Percentiles rank a stretch among this genome's conserved stretches.
Evolutionary conservation across 169 alveolate genomes (phyloP).

Genomic region (Eimeria sp.): DNA sequence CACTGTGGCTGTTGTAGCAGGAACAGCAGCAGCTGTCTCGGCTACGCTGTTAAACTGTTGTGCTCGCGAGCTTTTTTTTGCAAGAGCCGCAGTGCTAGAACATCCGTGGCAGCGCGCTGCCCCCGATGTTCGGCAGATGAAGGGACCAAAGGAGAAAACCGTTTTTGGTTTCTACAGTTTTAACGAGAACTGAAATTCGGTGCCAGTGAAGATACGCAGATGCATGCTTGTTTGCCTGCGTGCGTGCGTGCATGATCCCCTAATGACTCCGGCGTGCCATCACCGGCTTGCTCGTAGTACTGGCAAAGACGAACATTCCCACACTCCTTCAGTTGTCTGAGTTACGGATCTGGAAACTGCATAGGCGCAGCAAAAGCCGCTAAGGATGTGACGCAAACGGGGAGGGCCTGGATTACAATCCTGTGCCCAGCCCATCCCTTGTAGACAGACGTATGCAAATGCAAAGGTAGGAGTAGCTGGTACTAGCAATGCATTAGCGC

Average conservation of each 20-base stretch:
- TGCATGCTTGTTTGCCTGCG: neutral
- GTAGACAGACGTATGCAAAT: neutral
- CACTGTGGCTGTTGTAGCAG: neutral
- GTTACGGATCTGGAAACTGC: neutral
- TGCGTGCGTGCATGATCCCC: neutral
- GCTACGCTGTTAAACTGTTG: neutral
- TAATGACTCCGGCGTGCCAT: neutral
- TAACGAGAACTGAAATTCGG: neutral
- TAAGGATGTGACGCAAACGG: neutral
- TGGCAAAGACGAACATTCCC: neutral
- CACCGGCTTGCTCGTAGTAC: neutral
- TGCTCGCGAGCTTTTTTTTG: neutral
- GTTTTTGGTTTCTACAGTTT: slow-evolving; percentile 1
- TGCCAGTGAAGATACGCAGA: neutral
- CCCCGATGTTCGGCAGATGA: neutral
- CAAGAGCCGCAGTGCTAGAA: neutral
- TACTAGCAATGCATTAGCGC: neutral
- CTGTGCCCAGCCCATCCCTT: neutral
- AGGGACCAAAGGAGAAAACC: neutral
- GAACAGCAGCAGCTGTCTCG: neutral
- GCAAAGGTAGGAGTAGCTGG: neutral
- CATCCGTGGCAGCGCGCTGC: slow-evolving; percentile 33
- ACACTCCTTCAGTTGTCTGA: neutral
- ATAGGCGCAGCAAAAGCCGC: neutral
- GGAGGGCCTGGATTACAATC: neutral